phyloP scores from a whole-genome alignment of 106 monocot genomes.

The Phalaenopsis equestris region DNA sequence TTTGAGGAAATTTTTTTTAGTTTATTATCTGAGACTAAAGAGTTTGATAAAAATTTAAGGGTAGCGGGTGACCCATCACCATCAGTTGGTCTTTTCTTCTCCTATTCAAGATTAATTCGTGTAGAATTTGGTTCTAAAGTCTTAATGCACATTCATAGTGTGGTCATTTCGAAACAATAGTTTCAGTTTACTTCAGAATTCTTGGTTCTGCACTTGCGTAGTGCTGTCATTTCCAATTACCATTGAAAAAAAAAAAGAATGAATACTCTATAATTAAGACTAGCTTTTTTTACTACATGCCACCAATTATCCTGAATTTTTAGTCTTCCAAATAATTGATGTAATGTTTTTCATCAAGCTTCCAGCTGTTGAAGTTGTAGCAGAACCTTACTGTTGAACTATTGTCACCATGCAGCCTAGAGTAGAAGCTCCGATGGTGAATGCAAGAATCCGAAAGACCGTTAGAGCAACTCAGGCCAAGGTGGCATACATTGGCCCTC shows the following conservation, averaged over 20 bases:
- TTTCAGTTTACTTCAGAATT: neutral
- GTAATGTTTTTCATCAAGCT: neutral
- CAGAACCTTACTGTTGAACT: neutral
- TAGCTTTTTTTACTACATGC: neutral
- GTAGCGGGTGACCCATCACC: too few relatives aligned
- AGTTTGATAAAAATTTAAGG: too few relatives aligned
- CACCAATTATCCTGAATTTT: neutral
- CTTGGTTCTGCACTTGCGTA: neutral
- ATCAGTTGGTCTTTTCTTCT: neutral
- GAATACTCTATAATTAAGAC: neutral
- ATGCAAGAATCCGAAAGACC: slow-evolving; percentile 88
- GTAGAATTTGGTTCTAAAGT: neutral
- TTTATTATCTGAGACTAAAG: too few relatives aligned
- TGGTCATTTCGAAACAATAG: neutral
- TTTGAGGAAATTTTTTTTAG: too few relatives aligned
- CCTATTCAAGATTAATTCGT: neutral
- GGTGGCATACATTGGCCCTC: slow-evolving; percentile 87
- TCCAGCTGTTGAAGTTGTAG: neutral
- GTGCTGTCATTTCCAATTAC: neutral
- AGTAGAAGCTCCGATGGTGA: slow-evolving; percentile 94
- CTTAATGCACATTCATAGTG: neutral
- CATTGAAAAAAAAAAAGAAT: too few relatives aligned
- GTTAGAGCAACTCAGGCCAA: slow-evolving; percentile 78
- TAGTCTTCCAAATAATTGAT: neutral
- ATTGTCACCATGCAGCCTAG: slow-evolving; percentile 49